Evolutionary conservation across 129 eudicot species (phyloP), one percentile per base, ranked within the genome.

Genomic region (Flaveria ramosissima): DNA sequence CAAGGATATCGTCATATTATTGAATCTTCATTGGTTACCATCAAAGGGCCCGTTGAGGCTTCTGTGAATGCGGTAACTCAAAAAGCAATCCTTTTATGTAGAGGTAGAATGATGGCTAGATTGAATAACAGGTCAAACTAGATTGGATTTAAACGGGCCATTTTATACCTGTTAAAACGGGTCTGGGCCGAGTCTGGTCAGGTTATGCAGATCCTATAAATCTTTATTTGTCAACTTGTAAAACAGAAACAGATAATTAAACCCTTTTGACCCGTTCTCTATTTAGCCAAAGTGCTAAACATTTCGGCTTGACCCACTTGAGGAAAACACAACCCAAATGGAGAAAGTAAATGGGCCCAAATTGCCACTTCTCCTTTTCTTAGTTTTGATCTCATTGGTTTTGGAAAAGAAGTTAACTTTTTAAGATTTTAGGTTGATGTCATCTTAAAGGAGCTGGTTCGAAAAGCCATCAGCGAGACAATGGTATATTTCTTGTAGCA

Each of bases 1-100:
- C 89, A 82, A 75, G 89, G 89, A 24, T 85, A 82, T 9, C 81
- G 84, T 24, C 89, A 77, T 78, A 83, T 85, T 68, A 85, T 85
- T 21, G 89, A 85, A 47, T 80, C 86, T 45, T 65, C 84, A 45
- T 72, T 85, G 70, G 42, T 71, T 76, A 78, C 77, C 48, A 78
- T 85, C 73, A 85, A 72, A 60, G 89, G 86, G 14, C 89, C 89
- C 0, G 86, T 82, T 19, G 89, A 85, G 66, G 86, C 84, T 32
- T 39, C 86, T 1, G 86, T 85, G 47, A 81, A 85, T 45, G 84
- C 89, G 71, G 89, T 82, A 81, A 66, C 67, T 81, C 61, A 70
- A 57, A 66, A 26, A 4, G 42, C 3, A 61, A 32, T 3, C 0
- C 14, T 8, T 66, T 36, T 65, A 8, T 66, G 15, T n/a, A 39